Evolutionary conservation across 73 alveolate genomes (phyloP).

Genomic region (Paraurostyla sp.): DNA sequence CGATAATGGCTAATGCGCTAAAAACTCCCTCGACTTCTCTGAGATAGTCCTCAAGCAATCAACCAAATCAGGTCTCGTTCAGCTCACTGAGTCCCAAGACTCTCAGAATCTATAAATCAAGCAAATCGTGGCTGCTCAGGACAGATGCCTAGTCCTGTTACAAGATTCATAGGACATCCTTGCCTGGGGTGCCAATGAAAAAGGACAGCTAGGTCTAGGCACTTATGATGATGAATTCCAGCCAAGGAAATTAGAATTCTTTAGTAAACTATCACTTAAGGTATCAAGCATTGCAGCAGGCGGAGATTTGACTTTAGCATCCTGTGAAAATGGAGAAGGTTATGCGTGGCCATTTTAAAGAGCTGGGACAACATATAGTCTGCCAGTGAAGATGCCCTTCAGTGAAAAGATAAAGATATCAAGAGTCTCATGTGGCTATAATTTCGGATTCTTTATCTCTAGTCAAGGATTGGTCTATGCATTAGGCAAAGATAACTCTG

Average conservation of each 20-base stretch:
- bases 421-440: slow-evolving; percentile 91
- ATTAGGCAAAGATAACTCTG: slow-evolving; percentile 91
- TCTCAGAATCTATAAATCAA: slow-evolving; percentile 12
- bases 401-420: slow-evolving; percentile 81
- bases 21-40: slow-evolving; percentile 30
- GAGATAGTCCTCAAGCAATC: slow-evolving; percentile 1
- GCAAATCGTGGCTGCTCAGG: slow-evolving; percentile 89
- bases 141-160: slow-evolving; percentile 85
- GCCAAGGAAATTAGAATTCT: slow-evolving; percentile 42
- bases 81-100: neutral
- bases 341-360: slow-evolving; percentile 96
- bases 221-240: slow-evolving; percentile 75
- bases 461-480: slow-evolving; percentile 91
- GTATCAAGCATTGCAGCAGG: slow-evolving; percentile 82
- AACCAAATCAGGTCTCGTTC: neutral
- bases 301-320: slow-evolving; percentile 86
- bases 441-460: slow-evolving; percentile 89
- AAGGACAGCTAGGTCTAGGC: slow-evolving; percentile 97
- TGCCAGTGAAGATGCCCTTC: slow-evolving; percentile 84
- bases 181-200: slow-evolving; percentile 93
- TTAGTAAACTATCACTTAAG: slow-evolving; percentile 67
- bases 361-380: slow-evolving; percentile 71
- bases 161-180: slow-evolving; percentile 77
- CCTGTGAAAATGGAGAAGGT: slow-evolving; percentile 83
- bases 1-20: slow-evolving; percentile 85